phyloP scores from a whole-genome alignment of 495 filamentous ascomycete genomes.

The Talaromyces liani region DNA sequence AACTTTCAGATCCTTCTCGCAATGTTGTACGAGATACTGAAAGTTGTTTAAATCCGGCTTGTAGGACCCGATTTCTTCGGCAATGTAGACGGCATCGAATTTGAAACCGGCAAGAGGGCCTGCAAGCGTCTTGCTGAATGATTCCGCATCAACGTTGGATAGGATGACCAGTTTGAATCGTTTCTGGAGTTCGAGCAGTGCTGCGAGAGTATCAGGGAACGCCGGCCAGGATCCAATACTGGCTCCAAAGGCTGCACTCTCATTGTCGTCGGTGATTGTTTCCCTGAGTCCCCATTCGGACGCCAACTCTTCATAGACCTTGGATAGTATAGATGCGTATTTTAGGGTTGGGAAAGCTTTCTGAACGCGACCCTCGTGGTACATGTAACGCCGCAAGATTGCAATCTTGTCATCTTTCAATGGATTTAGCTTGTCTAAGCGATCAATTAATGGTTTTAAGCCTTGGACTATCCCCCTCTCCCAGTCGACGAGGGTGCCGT shows the following conservation, averaged over 20 bases:
- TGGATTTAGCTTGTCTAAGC: no score
- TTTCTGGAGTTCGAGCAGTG: slow-evolving; percentile 36
- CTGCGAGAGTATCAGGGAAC: slow-evolving; percentile 58
- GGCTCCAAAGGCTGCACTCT: slow-evolving; percentile 38
- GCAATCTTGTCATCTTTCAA: no score
- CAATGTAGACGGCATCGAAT: slow-evolving; percentile 70
- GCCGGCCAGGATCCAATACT: slow-evolving; percentile 54
- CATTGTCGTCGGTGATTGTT: slow-evolving; percentile 17
- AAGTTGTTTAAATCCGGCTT: slow-evolving; percentile 67
- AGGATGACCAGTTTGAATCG: slow-evolving; percentile 62
- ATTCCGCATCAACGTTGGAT: slow-evolving; percentile 61
- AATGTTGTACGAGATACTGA: slow-evolving; percentile 49
- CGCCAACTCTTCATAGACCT: slow-evolving; percentile 6
- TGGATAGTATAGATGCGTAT: slow-evolving; percentile 6
- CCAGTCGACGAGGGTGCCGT: no score
- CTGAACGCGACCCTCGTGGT: no score
- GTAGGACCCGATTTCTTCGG: slow-evolving; percentile 67
- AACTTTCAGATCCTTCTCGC: slow-evolving; percentile 47
- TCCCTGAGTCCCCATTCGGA: slow-evolving; percentile 18
- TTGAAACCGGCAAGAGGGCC: slow-evolving; percentile 38
- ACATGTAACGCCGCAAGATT: no score
- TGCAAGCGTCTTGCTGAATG: slow-evolving; percentile 46
- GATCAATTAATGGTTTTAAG: no score
- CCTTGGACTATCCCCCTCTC: no score
- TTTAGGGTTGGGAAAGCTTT: not conserved